phyloP scores from a whole-genome alignment of 257 asterid genomes.

The Capsicum rhomboideum region DNA sequence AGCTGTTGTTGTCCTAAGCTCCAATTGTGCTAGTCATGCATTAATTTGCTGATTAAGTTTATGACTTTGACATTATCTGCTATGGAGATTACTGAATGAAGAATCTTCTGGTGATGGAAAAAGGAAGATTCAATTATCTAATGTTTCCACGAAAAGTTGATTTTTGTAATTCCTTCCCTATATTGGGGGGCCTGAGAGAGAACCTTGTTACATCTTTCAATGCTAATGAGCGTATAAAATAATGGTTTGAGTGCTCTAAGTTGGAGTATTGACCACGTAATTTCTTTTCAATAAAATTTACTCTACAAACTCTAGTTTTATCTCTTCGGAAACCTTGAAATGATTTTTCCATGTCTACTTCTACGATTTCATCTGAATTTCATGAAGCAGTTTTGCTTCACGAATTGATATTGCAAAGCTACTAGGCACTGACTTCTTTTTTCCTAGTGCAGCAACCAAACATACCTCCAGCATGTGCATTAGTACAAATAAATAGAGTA shows the following conservation, averaged over 20 bases:
- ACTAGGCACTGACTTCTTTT: too few species aligned
- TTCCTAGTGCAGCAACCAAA: too few species aligned
- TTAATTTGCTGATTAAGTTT: neutral
- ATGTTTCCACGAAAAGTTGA: neutral
- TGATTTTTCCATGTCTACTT: neutral
- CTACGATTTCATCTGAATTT: too few species aligned
- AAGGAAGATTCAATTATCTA: neutral
- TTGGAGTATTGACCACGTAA: neutral
- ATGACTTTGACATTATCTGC: neutral
- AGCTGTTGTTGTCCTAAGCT: too few species aligned
- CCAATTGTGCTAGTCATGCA: neutral
- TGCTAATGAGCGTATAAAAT: neutral
- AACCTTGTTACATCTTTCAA: neutral
- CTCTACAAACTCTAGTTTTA: neutral
- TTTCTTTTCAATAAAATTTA: neutral
- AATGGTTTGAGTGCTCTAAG: neutral
- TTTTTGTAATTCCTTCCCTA: neutral
- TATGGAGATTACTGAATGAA: neutral
- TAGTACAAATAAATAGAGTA: too few species aligned
- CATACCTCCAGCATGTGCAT: too few species aligned
- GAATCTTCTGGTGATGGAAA: neutral
- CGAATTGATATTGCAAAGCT: too few species aligned
- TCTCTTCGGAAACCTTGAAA: neutral
- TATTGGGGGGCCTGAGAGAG: neutral
- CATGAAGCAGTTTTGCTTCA: too few species aligned